A percentile compares a stretch with the other conserved stretches of the same genome.
These are phyloP conservation scores for Oemleria cerasiformis DNA, from an alignment of 306 rosid genomes.

Conservation along the genomic window DNA sequence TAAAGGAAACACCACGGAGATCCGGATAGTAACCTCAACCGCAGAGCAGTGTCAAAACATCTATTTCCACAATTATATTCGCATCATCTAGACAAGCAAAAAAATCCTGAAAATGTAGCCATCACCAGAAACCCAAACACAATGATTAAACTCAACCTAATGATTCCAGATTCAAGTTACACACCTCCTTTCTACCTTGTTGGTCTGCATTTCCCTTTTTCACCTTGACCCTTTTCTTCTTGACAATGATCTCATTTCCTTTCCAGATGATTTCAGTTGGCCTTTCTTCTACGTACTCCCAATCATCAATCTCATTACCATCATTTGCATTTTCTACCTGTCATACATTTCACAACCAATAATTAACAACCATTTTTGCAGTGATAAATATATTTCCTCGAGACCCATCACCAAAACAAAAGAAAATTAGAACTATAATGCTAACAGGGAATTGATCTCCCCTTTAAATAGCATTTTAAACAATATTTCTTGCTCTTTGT, in stretches of 20 bases:
- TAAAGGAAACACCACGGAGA: not conserved
- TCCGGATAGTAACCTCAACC: not conserved
- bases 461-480: not conserved
- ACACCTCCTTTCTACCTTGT: slow-evolving; percentile 35
- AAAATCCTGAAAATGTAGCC: too few relatives aligned
- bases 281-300: slow-evolving; percentile 65
- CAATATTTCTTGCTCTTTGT: not conserved
- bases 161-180: not conserved
- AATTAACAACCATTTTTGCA: not conserved
- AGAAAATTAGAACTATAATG: not conserved
- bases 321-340: slow-evolving; percentile 39
- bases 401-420: not conserved
- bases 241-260: slow-evolving; percentile 80
- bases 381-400: not conserved
- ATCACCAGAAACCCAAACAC: too few relatives aligned
- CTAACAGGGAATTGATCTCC: not conserved
- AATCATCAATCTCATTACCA: slow-evolving; percentile 32
- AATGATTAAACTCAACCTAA: not conserved
- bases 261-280: slow-evolving; percentile 82
- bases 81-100: too few relatives aligned
- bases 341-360: slow-evolving; percentile 5
- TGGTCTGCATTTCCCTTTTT: slow-evolving; percentile 31
- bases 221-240: slow-evolving; percentile 64
- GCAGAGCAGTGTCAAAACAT: not conserved
- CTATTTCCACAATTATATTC: not conserved